Evolutionary conservation across 1,284 basidiomycete species (phyloP), one percentile per base, ranked within the genome.

Genomic region (Anthracocystis panici-leucophaei): DNA sequence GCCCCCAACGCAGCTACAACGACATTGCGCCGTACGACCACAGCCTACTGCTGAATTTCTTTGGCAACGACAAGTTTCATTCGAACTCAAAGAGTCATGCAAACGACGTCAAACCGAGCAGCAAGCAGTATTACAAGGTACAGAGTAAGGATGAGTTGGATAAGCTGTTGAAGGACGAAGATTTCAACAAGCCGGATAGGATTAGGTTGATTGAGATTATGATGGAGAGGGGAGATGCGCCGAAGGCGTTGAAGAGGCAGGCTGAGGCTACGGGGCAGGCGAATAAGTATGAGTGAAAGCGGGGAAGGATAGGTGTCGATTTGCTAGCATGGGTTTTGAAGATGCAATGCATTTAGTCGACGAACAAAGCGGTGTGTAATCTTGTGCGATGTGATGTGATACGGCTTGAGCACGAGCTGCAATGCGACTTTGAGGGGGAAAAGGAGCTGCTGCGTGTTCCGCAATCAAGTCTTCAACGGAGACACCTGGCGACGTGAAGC

Each of bases 171-270:
- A 87, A 89, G 18, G 87, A 91, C 78, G 69, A 85, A 1, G 81
- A 86, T 10, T 93, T 94, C 78, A 88, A 87, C 1, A 87, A 80
- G 38, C 89, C 90, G 5, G 87, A 89, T 51, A 88, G 89, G 82
- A 90, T 93, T 58, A 91, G 93, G 84, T 86, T 94, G 35, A 90
- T 94, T 9, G 93, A 94, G 86, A 88, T 94, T 10, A 86, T 91
- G 65, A 92, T 94, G 91, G 88, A 88, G 42, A 88, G 88, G 73
- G 87, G 89, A 31, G 93, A 94, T 85, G 92, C 92, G 0, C 93
- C 93, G 2, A 85, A 87, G 45, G 89, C 90, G 31, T 86, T 94
- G 65, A 87, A 88, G 81, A 85, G 86, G 60, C 87, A 89, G 74
- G 87, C 88, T 1, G 87, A 89, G 84, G 77, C 90, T 54, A 86